Percentiles rank a stretch among this genome's conserved stretches.
Conservation (phyloP, 1,139 yeast species). For the Pichia sp. region DNA sequence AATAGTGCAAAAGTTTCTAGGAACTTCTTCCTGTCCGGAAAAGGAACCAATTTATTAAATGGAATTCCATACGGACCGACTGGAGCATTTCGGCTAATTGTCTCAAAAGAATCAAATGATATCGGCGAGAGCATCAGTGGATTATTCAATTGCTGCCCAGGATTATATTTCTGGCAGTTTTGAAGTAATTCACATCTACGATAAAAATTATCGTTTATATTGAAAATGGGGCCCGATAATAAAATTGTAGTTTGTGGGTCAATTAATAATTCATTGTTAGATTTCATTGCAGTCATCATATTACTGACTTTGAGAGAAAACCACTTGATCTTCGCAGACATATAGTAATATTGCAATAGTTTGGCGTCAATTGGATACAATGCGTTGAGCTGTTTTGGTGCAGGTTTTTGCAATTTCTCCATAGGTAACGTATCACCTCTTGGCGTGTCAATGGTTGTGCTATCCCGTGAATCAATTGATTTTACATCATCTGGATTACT, state of each 20-base stretch:
- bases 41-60: conserved; percentile 4
- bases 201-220: conserved; percentile 41
- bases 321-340: conserved; percentile 21
- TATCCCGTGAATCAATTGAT: too few species aligned
- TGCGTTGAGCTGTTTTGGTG: not conserved
- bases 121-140: conserved; percentile 21
- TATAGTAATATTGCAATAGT: conserved; percentile 26
- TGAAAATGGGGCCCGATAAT: conserved; percentile 37
- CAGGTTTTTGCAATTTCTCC: too few species aligned
- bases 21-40: conserved; percentile 24
- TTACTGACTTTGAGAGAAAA: conserved; percentile 19
- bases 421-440: too few species aligned
- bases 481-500: too few species aligned
- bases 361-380: conserved; percentile 18
- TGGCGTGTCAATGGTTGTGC: too few species aligned
- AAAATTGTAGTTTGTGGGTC: conserved; percentile 26
- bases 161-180: conserved; percentile 34
- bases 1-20: conserved; percentile 32
- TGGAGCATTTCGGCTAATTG: conserved; percentile 9
- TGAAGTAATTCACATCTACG: conserved; percentile 36
- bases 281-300: conserved; percentile 15
- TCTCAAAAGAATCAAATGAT: conserved; percentile 28
- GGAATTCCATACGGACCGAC: conserved; percentile 7
- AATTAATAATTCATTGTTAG: conserved; percentile 10
- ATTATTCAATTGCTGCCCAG: conserved; percentile 29